Base-by-base conservation (phyloP, 371 early-diverging fungal species). In the Apophysomyces elegans region DNA sequence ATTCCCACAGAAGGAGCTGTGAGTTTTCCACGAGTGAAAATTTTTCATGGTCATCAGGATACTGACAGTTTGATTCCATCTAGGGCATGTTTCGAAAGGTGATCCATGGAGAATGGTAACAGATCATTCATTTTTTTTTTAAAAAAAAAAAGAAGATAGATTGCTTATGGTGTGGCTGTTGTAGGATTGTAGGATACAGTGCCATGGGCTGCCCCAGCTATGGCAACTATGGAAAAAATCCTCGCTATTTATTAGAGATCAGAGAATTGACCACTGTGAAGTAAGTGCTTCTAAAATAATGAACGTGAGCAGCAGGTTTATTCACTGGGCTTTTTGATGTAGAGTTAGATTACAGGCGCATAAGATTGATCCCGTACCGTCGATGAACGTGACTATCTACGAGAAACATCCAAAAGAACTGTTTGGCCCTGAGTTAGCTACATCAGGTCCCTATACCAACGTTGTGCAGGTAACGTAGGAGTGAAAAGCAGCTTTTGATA, bases 1-100 rank as follows among this genome's bases (percentile, higher is more conserved):
- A 89, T 93, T 61, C 89, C 93, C 9, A 70, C 84, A n/a, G 93
- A 93, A 72, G 93, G 93, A 65, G 92, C 91, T 14, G 93, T 91
- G 72, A 84, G 87, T 60, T 56, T 56, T n/a, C 46, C 18, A 36
- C n/a, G 4, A 56, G n/a, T 14, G 12, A 37, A 37, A 7, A 38
- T 12, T 32, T 57, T 32, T 57, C 18, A 62, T 16, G 26, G 12
- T 37, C 59, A 43, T 41, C 61, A 41, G 35, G 11, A 13, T 36
- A 32, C 37, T 37, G 47, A 50, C 7, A 46, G 9, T 13, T 26
- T 59, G 59, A 44, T 9, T 58, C 12, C 41, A 1, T 12, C 7
- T 63, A 88, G 89, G 87, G 92, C 2, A 89, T 92, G 90, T 89
- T 89, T 59, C 81, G 85, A 64, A 88, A 89, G 66, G 83, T 84